Base-by-base conservation (phyloP, 2,329 filamentous ascomycete species). In the Mycosphaerella sp. region DNA sequence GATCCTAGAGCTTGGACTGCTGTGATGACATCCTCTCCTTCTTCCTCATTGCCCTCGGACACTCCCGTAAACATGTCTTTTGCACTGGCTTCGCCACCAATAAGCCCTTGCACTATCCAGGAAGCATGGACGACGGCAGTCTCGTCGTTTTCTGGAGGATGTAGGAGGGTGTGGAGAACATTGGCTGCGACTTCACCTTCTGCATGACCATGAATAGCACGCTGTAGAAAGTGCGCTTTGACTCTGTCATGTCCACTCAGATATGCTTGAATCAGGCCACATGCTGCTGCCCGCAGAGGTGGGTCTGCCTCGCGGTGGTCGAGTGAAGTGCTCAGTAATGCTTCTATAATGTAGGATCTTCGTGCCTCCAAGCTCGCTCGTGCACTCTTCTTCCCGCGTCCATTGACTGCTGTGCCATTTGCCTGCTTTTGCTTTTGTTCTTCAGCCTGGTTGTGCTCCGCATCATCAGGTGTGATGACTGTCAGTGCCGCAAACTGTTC, bases 21-120 rank as follows among this genome's bases (percentile, higher is more conserved):
- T 0, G 91, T 96, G 10, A 98, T 85, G 10, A 96, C 89, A 69
- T 98, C 93, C 71, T 98, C 93, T 3, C 91, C 93, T 59, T 79
- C 87, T 30, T 85, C 84, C 17, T 87, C 87, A 67, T 97, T 88
- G 9, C 93, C 93, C 69, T 97, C 91, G 0, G 84, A 88, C 16
- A 98, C 83, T 17, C 79, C 78, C 78, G 94, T 88, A 14, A 90
- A 83, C 44, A 86, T 76, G 5, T 78, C 76, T 67, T 97, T 97
- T 1, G 87, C 87, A 57, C 87, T 80, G 3, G 80, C 73, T 59
- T 93, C 86, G 53, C 95, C 87, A 55, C 84, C 86, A 14, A 97
- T 71, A 9, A 98, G 75, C 62, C 97, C 90, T 60, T 95, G 86
- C 56, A 93, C 79, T 48, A 97, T 80, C 21, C 90, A 84, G 40